phyloP scores from a whole-genome alignment of 2,329 filamentous ascomycete genomes.

The Nannizziopsis arthrosporioides region DNA sequence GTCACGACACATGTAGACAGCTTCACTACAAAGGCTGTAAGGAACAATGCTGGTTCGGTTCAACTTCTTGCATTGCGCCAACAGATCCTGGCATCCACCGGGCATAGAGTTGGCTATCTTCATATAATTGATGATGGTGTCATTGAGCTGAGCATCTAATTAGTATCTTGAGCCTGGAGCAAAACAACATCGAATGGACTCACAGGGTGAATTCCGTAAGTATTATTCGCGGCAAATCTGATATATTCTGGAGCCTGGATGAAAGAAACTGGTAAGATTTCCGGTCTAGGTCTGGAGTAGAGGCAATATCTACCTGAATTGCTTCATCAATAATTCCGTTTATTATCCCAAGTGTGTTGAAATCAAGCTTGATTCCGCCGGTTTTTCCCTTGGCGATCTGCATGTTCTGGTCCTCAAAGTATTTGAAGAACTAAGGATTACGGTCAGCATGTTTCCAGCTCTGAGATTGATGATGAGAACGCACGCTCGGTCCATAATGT shows the following conservation, averaged over 20 bases:
- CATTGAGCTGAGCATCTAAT: conserved; percentile 34
- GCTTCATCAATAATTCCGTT: conserved; percentile 47
- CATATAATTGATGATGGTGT: conserved; percentile 49
- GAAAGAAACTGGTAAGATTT: background rate
- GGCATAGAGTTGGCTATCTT: conserved; percentile 51
- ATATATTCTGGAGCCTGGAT: conserved; percentile 6
- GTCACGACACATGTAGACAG: conserved; percentile 44
- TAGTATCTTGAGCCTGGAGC: background rate
- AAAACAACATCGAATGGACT: background rate
- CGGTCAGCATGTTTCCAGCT: background rate
- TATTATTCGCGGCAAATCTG: conserved; percentile 6
- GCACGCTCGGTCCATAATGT: conserved; percentile 39
- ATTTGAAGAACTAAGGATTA: conserved; percentile 38
- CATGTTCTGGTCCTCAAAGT: conserved; percentile 48
- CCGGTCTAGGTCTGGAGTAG: background rate
- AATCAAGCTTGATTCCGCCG: conserved; percentile 41
- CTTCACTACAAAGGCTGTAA: conserved; percentile 42
- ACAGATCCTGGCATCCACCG: conserved; percentile 49
- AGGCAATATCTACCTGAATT: conserved; percentile 33
- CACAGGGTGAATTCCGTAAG: conserved; percentile 10
- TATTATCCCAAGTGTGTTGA: conserved; percentile 45
- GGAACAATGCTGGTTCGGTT: conserved; percentile 47
- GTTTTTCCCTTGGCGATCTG: conserved; percentile 41
- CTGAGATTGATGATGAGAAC: background rate
- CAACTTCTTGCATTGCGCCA: conserved; percentile 52